Evolutionary conservation across 352 stramenopile species (phyloP).

Genomic region (Globisporangium splendens): DNA sequence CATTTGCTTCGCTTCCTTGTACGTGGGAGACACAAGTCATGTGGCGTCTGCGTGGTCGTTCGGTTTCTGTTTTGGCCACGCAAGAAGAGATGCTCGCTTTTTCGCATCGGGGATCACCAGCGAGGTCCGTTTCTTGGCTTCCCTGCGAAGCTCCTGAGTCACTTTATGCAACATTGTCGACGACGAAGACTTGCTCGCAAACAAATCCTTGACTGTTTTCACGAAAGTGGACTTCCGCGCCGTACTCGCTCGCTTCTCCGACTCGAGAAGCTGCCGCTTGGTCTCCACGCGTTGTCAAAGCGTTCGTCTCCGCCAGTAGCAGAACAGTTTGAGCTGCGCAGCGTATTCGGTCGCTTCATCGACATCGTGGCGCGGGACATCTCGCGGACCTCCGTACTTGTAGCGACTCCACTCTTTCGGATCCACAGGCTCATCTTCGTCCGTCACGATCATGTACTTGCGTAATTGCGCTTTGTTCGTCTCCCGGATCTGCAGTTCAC

Average conservation of each 20-base stretch:
- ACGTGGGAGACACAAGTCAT: no score
- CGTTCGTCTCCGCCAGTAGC: conserved; percentile 38
- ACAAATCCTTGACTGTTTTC: not conserved
- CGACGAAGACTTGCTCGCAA: no score
- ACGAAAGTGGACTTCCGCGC: not conserved
- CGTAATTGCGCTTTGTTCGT: conserved; percentile 53
- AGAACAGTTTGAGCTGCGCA: conserved; percentile 59
- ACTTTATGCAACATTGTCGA: no score
- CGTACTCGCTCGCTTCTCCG: conserved; percentile 21
- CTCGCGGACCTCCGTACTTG: conserved; percentile 37
- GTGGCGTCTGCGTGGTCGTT: no score
- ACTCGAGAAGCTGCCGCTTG: conserved; percentile 27
- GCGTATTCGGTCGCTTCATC: conserved; percentile 42
- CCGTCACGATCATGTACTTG: conserved; percentile 71
- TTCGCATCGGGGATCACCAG: not conserved
- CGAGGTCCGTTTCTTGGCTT: conserved; percentile 4
- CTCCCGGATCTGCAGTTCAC: conserved; percentile 49
- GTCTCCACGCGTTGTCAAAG: conserved; percentile 36
- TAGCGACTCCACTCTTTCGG: conserved; percentile 63
- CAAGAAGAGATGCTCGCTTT: no score
- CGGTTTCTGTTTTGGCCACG: conserved; percentile 1
- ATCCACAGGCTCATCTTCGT: conserved; percentile 50
- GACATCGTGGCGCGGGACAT: conserved; percentile 40
- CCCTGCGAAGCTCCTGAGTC: not conserved
- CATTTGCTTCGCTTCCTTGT: not conserved